Percentiles rank a stretch among this genome's conserved stretches.
Conservation (phyloP, 176 grass and related monocot genomes). For the Themeda triandra region DNA sequence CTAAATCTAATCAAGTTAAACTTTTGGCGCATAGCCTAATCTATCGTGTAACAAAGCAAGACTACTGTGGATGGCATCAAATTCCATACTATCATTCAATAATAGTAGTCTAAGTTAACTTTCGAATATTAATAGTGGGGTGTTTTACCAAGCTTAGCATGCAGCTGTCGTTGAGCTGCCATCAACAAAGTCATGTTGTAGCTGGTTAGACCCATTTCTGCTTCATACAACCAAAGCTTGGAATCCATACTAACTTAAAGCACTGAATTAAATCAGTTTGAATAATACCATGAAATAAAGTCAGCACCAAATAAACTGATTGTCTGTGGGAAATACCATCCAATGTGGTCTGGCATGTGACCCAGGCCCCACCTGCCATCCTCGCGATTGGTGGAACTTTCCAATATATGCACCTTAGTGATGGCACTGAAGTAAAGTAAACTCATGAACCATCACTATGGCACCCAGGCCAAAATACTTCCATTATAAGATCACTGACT, state of each 20-base stretch:
- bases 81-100: conserved; percentile 4
- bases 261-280: neutral
- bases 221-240: neutral
- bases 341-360: neutral
- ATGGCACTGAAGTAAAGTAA: neutral
- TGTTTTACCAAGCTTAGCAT: conserved; percentile 9
- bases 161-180: neutral
- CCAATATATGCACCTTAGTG: neutral
- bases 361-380: neutral
- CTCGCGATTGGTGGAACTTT: neutral
- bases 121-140: neutral
- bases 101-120: neutral
- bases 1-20: conserved; percentile 4
- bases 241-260: neutral
- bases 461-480: neutral
- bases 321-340: neutral
- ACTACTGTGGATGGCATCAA: neutral
- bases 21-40: conserved; percentile 4
- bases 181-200: neutral
- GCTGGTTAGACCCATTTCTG: neutral
- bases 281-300: conserved; percentile 16
- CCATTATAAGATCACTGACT: neutral
- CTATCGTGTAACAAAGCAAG: neutral
- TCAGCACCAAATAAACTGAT: neutral
- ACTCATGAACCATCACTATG: neutral